A percentile compares a stretch with the other conserved stretches of the same genome.
Evolutionary conservation across 202 grass and related monocot species (phyloP).

Genomic region (Schoenoplectus triqueter): DNA sequence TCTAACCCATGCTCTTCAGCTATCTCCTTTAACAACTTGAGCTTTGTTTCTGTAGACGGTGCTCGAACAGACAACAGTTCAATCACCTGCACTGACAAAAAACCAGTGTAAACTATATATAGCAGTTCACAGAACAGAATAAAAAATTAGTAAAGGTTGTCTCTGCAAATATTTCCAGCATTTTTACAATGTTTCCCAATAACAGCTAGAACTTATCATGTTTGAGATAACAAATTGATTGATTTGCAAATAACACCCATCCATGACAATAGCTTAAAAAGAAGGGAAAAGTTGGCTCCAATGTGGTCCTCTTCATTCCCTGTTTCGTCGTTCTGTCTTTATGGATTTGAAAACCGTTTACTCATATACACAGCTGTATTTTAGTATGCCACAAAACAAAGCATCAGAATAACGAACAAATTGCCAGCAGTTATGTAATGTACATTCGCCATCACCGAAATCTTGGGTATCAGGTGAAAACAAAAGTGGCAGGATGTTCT

Average conservation of each 20-base stretch:
- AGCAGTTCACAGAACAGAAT: neutral
- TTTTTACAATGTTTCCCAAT: neutral
- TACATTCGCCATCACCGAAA: neutral
- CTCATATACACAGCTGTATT: slow-evolving; percentile 2
- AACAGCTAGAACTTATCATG: neutral
- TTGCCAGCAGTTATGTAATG: neutral
- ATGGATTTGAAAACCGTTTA: neutral
- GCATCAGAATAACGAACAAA: neutral
- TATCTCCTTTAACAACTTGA: slow-evolving; percentile 97
- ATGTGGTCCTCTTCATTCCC: too few species aligned
- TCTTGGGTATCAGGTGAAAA: slow-evolving; percentile 1
- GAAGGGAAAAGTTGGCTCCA: too few species aligned
- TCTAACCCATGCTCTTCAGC: slow-evolving; percentile 95
- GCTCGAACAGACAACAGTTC: slow-evolving; percentile 89
- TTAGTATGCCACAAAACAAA: neutral
- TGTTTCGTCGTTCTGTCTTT: too few species aligned
- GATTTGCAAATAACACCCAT: too few species aligned
- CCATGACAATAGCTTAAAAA: too few species aligned
- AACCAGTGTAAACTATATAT: slow-evolving; percentile 22
- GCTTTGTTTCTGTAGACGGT: slow-evolving; percentile 73
- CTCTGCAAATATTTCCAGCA: slow-evolving; percentile 1
- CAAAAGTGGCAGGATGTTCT: neutral
- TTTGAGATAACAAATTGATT: too few species aligned
- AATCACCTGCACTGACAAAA: slow-evolving; percentile 69
- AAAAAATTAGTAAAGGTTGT: neutral